Conservation (phyloP, 1,284 basidiomycete species). For the Somion occarium region DNA sequence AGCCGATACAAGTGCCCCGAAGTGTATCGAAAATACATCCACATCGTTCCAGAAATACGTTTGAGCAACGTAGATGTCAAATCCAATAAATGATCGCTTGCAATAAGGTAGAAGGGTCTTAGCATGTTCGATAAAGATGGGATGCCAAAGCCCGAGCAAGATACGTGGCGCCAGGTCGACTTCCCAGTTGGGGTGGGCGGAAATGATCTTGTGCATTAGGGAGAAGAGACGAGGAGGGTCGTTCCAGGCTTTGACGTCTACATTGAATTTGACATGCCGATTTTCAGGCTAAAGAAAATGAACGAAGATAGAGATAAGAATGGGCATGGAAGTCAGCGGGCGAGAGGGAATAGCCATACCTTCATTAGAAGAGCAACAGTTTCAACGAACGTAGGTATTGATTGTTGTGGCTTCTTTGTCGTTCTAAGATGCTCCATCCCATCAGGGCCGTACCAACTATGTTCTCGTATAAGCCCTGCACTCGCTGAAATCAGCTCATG, state of each 20-base stretch:
- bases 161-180: slow-evolving; percentile 84
- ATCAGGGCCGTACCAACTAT: slow-evolving; percentile 64
- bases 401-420: slow-evolving; percentile 73
- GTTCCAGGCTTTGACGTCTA: slow-evolving; percentile 94
- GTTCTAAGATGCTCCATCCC: slow-evolving; percentile 86
- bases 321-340: background rate
- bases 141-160: slow-evolving; percentile 90
- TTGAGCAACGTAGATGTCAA: slow-evolving; percentile 63
- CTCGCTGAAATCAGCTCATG: background rate
- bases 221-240: slow-evolving; percentile 84
- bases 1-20: slow-evolving; percentile 65
- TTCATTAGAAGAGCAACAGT: slow-evolving; percentile 80
- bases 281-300: slow-evolving; percentile 90
- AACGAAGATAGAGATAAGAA: background rate
- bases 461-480: slow-evolving; percentile 63
- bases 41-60: slow-evolving; percentile 91
- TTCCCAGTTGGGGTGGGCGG: slow-evolving; percentile 72
- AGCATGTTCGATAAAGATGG: slow-evolving; percentile 81
- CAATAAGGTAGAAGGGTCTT: slow-evolving; percentile 77
- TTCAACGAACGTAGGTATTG: slow-evolving; percentile 86
- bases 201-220: slow-evolving; percentile 78
- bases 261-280: slow-evolving; percentile 81
- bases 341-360: slow-evolving; percentile 31
- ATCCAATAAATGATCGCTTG: slow-evolving; percentile 83
- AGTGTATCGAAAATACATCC: slow-evolving; percentile 86